A percentile compares a stretch with the other conserved stretches of the same genome.
Evolutionary conservation across 73 alveolate genomes (phyloP).

Genomic region (Tetrahymena malaccensis): DNA sequence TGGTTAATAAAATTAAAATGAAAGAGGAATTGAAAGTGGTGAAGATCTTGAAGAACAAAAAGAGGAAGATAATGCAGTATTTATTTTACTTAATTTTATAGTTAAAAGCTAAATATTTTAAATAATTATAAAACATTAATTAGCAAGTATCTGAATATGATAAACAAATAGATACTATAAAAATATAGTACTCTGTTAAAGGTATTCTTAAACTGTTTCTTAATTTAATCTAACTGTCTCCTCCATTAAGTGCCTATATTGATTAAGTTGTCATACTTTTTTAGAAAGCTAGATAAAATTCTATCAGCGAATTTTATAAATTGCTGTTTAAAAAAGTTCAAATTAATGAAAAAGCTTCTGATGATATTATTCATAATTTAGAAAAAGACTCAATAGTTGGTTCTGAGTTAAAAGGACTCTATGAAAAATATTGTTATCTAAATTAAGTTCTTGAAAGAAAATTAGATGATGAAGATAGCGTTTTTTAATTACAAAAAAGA

Average conservation of each 20-base stretch:
- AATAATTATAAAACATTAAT: no score
- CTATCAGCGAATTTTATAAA: not conserved
- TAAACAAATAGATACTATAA: not conserved
- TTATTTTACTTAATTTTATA: not conserved
- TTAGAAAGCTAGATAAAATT: not conserved
- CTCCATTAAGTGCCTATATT: not conserved
- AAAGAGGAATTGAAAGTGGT: not conserved
- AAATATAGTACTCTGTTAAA: not conserved
- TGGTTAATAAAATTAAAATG: not conserved
- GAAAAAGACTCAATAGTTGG: not conserved
- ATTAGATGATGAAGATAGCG: not conserved
- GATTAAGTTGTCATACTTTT: not conserved
- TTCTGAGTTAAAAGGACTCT: not conserved
- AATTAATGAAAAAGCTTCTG: not conserved
- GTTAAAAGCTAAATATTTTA: not conserved
- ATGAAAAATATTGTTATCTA: not conserved
- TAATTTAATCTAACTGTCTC: not conserved
- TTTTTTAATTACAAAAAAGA: not conserved
- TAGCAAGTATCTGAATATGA: not conserved
- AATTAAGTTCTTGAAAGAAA: not conserved
- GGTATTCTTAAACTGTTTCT: not conserved
- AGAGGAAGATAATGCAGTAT: not conserved
- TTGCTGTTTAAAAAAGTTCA: not conserved
- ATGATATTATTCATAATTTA: not conserved
- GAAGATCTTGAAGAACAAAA: not conserved